Evolutionary conservation across 495 filamentous ascomycete genomes (phyloP).

Genomic region (Haplographium delicatum): DNA sequence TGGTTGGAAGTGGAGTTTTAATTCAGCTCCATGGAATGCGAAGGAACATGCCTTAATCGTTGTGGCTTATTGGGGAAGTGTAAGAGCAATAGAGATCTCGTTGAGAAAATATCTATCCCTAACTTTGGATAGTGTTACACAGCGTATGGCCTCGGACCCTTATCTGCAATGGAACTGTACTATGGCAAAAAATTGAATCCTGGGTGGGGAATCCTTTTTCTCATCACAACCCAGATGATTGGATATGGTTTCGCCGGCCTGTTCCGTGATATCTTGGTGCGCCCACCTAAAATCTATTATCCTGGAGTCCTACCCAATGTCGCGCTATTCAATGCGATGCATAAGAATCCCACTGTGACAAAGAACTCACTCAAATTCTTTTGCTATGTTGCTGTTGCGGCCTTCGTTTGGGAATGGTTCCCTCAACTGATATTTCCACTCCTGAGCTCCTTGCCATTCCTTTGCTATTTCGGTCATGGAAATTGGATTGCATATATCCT

Average conservation of each 20-base stretch:
- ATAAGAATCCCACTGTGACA: constrained; percentile 20
- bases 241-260: constrained; percentile 71
- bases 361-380: constrained; percentile 22
- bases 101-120: constrained; percentile 10
- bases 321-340: constrained; percentile 52
- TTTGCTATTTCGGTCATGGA: constrained; percentile 24
- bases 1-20: constrained; percentile 21
- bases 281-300: constrained; percentile 68
- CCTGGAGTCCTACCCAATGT: constrained; percentile 58
- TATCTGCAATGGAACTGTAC: constrained; percentile 23
- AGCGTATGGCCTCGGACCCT: constrained; percentile 21
- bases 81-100: no score
- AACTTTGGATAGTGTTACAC: constrained; percentile 16
- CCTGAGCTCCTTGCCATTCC: constrained; percentile 18
- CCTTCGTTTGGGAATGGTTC: constrained; percentile 25
- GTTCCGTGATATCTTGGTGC: constrained; percentile 57
- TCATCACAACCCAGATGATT: constrained; percentile 64
- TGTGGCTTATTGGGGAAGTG: no score
- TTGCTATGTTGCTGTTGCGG: constrained; percentile 13
- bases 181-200: constrained; percentile 18
- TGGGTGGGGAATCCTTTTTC: constrained; percentile 57
- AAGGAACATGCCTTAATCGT: constrained; percentile 36
- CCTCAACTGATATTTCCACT: constrained; percentile 25
- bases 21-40: constrained; percentile 33
- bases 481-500: constrained; percentile 18